These are phyloP conservation scores for Diaporthe citrichinensis DNA, from an alignment of 2,329 filamentous ascomycete species.

Conservation along the genomic window DNA sequence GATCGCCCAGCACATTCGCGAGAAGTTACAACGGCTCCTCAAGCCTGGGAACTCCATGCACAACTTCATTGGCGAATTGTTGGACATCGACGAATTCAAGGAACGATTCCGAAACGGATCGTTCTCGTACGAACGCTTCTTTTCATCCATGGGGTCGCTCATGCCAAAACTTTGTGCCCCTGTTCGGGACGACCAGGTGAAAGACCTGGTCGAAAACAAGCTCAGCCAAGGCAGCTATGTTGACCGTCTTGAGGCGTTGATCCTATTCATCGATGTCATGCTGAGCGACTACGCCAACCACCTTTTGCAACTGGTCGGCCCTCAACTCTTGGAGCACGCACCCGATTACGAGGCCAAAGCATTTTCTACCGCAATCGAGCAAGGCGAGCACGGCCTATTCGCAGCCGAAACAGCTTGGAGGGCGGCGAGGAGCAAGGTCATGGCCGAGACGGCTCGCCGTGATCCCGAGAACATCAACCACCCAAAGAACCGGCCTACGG, in stretches of 20 bases:
- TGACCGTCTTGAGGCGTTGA: constrained; percentile 80
- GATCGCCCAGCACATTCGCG: constrained; percentile 78
- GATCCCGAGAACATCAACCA: constrained; percentile 78
- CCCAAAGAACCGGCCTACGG: constrained; percentile 72
- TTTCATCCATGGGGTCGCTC: constrained; percentile 80
- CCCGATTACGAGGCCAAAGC: constrained; percentile 80
- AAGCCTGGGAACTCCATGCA: constrained; percentile 81
- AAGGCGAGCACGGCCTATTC: constrained; percentile 66
- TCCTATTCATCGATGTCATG: constrained; percentile 83
- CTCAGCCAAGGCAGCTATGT: constrained; percentile 75
- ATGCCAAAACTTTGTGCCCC: constrained; percentile 86
- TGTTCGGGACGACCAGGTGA: constrained; percentile 82
- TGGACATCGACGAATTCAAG: constrained; percentile 80
- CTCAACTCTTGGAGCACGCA: constrained; percentile 79
- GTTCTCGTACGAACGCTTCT: constrained; percentile 87
- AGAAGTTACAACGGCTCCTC: constrained; percentile 80
- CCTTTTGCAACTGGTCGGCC: constrained; percentile 79
- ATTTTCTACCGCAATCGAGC: constrained; percentile 76
- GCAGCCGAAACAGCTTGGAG: constrained; percentile 78
- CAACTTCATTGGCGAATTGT: constrained; percentile 79
- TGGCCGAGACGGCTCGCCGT: constrained; percentile 75
- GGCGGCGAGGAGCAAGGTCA: constrained; percentile 73
- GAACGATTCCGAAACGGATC: constrained; percentile 78
- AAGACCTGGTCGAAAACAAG: constrained; percentile 75
- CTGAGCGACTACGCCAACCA: constrained; percentile 88